phyloP scores from a whole-genome alignment of 345 rosid genomes.

The Trapa incisa region DNA sequence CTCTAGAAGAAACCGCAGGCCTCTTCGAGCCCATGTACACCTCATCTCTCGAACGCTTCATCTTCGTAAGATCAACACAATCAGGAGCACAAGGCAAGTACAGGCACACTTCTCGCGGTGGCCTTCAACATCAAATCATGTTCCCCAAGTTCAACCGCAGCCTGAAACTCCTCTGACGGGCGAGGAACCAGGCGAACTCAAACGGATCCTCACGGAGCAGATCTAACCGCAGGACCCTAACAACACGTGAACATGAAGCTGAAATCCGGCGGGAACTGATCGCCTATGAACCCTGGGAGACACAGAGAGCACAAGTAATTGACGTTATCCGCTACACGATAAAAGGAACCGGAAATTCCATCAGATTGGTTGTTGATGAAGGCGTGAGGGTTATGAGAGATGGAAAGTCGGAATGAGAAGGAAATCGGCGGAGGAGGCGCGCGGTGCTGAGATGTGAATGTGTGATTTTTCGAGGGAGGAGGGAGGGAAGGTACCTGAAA shows the following conservation, averaged over 20 bases:
- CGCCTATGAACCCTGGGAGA: constrained; percentile 14
- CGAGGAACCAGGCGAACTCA: constrained; percentile 12
- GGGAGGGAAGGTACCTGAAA: not conserved
- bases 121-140: constrained; percentile 27
- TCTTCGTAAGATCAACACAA: constrained; percentile 12
- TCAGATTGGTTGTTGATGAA: constrained; percentile 28
- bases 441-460: constrained; percentile 2
- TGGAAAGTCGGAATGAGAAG: constrained; percentile 5
- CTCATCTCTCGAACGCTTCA: constrained; percentile 85
- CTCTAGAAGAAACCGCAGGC: constrained; percentile 50
- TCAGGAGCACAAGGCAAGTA: not conserved
- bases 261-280: constrained; percentile 21
- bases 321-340: constrained; percentile 4
- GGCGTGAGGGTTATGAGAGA: constrained; percentile 10
- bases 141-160: constrained; percentile 20
- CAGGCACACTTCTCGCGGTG: constrained; percentile 4
- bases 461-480: not conserved
- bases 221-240: constrained; percentile 27
- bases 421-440: not conserved
- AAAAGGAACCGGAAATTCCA: not conserved
- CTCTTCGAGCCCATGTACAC: constrained; percentile 38
- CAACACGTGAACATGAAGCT: constrained; percentile 2
- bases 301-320: constrained; percentile 8
- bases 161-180: constrained; percentile 16
- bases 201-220: constrained; percentile 25